These are phyloP conservation scores for Trametes cinnabarina DNA, from an alignment of 768 basidiomycete species.

Conservation along the genomic window DNA sequence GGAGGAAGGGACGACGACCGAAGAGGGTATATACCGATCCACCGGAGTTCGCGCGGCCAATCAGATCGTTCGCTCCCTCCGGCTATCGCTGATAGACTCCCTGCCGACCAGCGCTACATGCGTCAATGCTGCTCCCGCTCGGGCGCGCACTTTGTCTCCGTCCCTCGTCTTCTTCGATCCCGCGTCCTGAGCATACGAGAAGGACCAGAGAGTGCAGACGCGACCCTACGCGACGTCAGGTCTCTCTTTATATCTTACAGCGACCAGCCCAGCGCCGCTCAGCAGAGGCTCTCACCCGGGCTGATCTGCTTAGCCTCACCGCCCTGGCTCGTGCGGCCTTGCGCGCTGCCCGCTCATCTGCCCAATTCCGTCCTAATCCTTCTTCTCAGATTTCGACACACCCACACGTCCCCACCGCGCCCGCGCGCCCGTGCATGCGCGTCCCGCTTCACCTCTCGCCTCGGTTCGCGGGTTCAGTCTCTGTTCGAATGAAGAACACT, in stretches of 20 bases:
- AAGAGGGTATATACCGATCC: constrained; percentile 13
- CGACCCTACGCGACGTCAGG: too few relatives aligned
- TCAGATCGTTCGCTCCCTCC: background rate
- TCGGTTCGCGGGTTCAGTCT: background rate
- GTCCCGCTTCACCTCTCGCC: background rate
- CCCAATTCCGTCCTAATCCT: constrained; percentile 6
- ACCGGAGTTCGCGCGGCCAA: constrained; percentile 9
- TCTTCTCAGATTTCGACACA: background rate
- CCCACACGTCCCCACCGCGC: background rate
- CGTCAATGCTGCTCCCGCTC: constrained; percentile 3
- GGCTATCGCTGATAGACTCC: constrained; percentile 17
- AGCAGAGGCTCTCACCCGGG: constrained; percentile 5
- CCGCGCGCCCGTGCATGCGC: background rate
- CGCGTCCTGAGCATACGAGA: too few relatives aligned
- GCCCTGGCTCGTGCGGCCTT: constrained; percentile 5
- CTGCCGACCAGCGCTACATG: background rate
- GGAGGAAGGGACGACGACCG: background rate
- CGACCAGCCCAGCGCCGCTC: background rate
- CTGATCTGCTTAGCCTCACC: constrained; percentile 21
- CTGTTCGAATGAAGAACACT: too few relatives aligned
- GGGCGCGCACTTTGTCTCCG: background rate
- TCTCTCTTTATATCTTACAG: background rate
- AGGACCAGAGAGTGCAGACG: background rate
- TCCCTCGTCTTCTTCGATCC: background rate
- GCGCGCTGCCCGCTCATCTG: constrained; percentile 22